Conservation (phyloP, 441 rosid species). For the Croton laevigatus region DNA sequence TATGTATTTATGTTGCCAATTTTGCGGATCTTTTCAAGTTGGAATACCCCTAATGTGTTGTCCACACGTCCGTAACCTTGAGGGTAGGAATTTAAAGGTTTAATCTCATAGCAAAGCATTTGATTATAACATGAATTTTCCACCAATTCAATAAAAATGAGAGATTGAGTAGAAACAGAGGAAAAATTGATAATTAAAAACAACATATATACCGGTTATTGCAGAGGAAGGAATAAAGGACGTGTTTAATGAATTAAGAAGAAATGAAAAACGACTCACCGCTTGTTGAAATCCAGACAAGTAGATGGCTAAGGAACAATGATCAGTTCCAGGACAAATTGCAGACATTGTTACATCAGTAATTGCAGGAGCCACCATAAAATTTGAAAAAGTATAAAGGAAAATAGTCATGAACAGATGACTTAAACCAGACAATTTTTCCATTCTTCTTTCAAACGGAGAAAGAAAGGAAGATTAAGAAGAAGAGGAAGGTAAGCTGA, state of each 20-base stretch:
- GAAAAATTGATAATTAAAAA: too few species aligned
- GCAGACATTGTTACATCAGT: slow-evolving; percentile 47
- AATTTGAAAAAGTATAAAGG: slow-evolving; percentile 35
- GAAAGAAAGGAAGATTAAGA: background rate
- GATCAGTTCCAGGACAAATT: slow-evolving; percentile 36
- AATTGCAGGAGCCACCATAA: slow-evolving; percentile 42
- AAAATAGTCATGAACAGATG: slow-evolving; percentile 37
- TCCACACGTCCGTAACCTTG: too few species aligned
- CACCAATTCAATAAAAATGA: too few species aligned
- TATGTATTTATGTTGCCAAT: too few species aligned
- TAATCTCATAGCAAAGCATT: too few species aligned
- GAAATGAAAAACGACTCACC: slow-evolving; percentile 18
- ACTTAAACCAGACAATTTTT: slow-evolving; percentile 9
- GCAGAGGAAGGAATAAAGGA: background rate
- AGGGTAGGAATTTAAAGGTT: too few species aligned
- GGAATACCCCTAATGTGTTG: too few species aligned
- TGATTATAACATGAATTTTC: too few species aligned
- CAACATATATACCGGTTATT: too few species aligned
- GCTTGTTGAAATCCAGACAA: slow-evolving; percentile 48
- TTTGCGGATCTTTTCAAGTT: too few species aligned
- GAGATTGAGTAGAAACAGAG: too few species aligned
- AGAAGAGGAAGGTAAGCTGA: background rate
- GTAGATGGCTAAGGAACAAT: slow-evolving; percentile 48
- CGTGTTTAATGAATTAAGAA: background rate
- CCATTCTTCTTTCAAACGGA: background rate